Evolutionary conservation across 2,329 filamentous ascomycete genomes (phyloP).

Genomic region (Boeremia lycopersici): DNA sequence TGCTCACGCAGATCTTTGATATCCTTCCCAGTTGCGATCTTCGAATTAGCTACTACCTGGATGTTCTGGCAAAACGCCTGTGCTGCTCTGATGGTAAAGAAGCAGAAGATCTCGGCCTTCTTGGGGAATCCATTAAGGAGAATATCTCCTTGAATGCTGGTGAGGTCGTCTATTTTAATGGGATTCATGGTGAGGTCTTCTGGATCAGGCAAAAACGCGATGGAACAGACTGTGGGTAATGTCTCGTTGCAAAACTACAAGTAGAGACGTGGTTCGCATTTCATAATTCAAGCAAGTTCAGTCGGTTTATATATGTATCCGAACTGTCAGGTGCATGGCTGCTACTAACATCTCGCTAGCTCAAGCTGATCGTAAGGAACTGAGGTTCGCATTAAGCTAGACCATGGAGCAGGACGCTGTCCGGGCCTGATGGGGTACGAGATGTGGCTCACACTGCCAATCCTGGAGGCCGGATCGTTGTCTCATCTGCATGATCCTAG

Average conservation of each 20-base stretch:
- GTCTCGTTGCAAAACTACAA: too few relatives aligned
- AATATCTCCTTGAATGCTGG: slow-evolving; percentile 12
- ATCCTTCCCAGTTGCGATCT: slow-evolving; percentile 8
- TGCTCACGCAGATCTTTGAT: slow-evolving; percentile 12
- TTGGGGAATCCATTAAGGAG: slow-evolving; percentile 15
- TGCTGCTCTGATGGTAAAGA: slow-evolving; percentile 14
- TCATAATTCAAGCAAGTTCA: background rate
- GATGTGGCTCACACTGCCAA: background rate
- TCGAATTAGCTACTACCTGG: slow-evolving; percentile 9
- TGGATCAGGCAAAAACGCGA: background rate
- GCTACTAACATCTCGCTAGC: background rate
- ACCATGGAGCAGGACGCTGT: background rate
- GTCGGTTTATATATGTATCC: background rate
- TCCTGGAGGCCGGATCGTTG: background rate
- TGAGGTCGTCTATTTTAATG: slow-evolving; percentile 8
- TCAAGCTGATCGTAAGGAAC: background rate
- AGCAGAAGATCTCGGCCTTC: slow-evolving; percentile 15
- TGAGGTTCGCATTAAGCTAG: background rate
- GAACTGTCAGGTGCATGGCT: background rate
- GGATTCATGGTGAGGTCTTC: background rate
- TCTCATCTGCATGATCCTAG: background rate
- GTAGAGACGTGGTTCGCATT: too few relatives aligned
- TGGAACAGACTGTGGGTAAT: too few relatives aligned
- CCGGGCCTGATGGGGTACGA: background rate
- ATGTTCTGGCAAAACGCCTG: slow-evolving; percentile 12